Base-by-base conservation (phyloP, 495 filamentous ascomycete genomes). In the Lasiosphaeria miniovina region DNA sequence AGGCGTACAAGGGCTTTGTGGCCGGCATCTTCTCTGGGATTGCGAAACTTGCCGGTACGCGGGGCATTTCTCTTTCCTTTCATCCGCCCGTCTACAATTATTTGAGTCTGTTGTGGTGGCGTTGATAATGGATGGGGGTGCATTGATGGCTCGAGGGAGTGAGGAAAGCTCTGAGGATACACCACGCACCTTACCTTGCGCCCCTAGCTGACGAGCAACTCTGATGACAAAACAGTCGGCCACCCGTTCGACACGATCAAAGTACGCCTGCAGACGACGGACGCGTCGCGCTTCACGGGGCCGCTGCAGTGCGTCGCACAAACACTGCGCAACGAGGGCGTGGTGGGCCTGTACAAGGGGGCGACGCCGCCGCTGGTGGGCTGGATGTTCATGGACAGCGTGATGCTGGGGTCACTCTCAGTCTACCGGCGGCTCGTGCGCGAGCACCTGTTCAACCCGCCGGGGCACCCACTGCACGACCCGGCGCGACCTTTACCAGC, bases 341-440 rank as follows among this genome's bases (percentile, higher is more conserved):
- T 93, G 36, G 70, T 74, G 31, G 92, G 89, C 14, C 74, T 96
- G 17, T 96, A 96, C 77, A 96, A 96, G 71, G 92, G 89, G 68
- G 92, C 93, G 12, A 90, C 89, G 4, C 93, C 93, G 41, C 93
- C 92, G 46, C 75, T 96, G 54, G 84, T 96, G 58, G 94, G 94
- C 60, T 98, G 93, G 93, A 96, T 96, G 90, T 88, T 93, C 70
- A 97, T 98, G 93, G 93, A 98, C 74, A 89, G 84, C 59, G 76
- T 96, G 49, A 96, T 97, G 94, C 84, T 98, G 40, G 94, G 94
- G 24, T 93, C 89, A 15, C 79, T 98, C 55, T 93, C 89, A 36
- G 82, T 94, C 54, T 97, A 98, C 75, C 89, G 91, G 14, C 87
- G 87, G 17, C 64, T 96, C 33, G 77, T 98, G 1, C 85, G 86